Evolutionary conservation across 305 asterid genomes (phyloP).

Genomic region (Rubia tinctorum): DNA sequence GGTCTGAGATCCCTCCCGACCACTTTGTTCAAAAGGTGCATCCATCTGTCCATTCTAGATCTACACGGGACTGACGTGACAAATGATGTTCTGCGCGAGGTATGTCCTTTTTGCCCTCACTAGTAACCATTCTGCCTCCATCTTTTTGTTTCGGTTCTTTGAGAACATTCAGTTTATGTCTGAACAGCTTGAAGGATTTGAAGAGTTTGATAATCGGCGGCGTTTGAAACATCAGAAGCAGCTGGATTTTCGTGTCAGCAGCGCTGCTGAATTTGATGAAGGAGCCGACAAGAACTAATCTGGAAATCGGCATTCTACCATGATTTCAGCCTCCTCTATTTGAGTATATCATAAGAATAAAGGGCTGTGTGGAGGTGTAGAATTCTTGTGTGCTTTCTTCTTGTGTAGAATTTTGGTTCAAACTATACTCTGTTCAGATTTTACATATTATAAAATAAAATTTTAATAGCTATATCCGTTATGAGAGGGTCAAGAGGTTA

Average conservation of each 20-base stretch:
- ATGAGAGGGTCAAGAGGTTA: no score
- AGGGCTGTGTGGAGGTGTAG: no score
- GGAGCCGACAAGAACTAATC: slow-evolving; percentile 79
- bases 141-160: background rate
- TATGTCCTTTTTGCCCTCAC: slow-evolving; percentile 12
- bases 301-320: no score
- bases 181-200: slow-evolving; percentile 87
- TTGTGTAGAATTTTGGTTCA: no score
- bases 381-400: no score
- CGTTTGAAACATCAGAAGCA: slow-evolving; percentile 85
- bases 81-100: slow-evolving; percentile 74
- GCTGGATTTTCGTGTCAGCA: slow-evolving; percentile 71
- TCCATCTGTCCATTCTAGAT: slow-evolving; percentile 71
- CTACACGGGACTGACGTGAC: slow-evolving; percentile 90
- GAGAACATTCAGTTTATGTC: background rate
- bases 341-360: background rate
- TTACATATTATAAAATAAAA: no score
- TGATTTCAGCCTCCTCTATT: background rate
- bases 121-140: background rate
- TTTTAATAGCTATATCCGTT: no score
- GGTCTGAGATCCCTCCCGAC: slow-evolving; percentile 73
- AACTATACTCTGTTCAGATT: no score
- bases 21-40: slow-evolving; percentile 54
- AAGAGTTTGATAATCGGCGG: slow-evolving; percentile 77
- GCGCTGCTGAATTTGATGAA: slow-evolving; percentile 81